Evolutionary conservation across 179 eudicot genomes (phyloP).

Genomic region (Patellifolia procumbens): DNA sequence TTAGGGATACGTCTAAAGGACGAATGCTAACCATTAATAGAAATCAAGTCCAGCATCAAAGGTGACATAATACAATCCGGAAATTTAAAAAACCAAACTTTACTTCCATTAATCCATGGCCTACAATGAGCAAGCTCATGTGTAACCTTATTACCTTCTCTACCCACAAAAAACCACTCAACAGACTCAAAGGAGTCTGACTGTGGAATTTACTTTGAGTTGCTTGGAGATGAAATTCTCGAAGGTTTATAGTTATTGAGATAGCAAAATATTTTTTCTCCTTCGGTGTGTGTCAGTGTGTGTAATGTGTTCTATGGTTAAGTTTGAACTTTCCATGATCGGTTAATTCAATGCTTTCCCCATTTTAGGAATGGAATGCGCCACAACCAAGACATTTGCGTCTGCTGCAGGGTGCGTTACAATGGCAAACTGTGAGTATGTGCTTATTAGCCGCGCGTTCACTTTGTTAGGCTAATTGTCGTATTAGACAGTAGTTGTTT

Average conservation of each 20-base stretch:
- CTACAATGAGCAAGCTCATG: too few species aligned
- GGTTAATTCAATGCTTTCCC: neutral
- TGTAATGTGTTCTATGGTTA: neutral
- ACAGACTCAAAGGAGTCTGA: too few species aligned
- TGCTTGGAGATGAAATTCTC: neutral
- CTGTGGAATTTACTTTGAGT: neutral
- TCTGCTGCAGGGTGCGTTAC: slow-evolving; percentile 71
- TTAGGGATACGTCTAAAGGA: too few species aligned
- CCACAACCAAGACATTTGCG: slow-evolving; percentile 66
- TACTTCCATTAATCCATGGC: too few species aligned
- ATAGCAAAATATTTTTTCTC: neutral
- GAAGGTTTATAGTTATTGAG: neutral
- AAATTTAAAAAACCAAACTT: too few species aligned
- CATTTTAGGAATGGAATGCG: slow-evolving; percentile 78
- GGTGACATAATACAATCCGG: too few species aligned
- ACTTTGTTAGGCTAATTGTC: neutral
- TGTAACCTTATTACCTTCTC: too few species aligned
- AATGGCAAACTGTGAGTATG: slow-evolving; percentile 68
- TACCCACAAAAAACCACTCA: too few species aligned
- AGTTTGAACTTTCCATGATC: neutral
- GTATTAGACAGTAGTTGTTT: neutral
- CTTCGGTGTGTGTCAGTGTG: neutral
- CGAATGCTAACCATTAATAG: too few species aligned
- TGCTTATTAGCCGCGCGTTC: neutral
- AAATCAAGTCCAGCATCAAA: too few species aligned